A percentile compares a stretch with the other conserved stretches of the same genome.
Conservation (phyloP, 345 rosid genomes). For the Euphorbia pulcherrima region DNA sequence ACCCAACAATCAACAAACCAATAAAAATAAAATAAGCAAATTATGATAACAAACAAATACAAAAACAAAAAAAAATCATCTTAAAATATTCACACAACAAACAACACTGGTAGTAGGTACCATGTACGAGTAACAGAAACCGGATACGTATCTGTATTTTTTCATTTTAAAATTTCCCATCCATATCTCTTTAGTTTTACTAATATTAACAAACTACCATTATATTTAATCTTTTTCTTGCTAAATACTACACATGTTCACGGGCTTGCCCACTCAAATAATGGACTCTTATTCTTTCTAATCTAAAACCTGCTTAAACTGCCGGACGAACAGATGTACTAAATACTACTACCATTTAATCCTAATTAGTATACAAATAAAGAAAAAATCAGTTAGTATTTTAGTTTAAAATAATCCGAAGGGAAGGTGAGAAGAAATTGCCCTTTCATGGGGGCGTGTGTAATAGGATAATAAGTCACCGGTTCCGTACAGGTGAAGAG, state of each 20-base stretch:
- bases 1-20: neutral
- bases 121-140: conserved; percentile 51
- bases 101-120: conserved; percentile 39
- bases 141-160: conserved; percentile 29
- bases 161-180: conserved; percentile 14
- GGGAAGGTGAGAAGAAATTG: conserved; percentile 48
- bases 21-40: too few species aligned
- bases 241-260: too few species aligned
- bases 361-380: neutral
- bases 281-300: too few species aligned
- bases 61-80: too few species aligned
- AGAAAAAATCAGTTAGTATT: neutral
- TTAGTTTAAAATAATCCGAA: neutral
- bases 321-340: too few species aligned
- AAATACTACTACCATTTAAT: too few species aligned
- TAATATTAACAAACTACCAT: too few species aligned
- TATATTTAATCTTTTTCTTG: too few species aligned
- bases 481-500: conserved; percentile 44
- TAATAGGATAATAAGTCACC: conserved; percentile 8
- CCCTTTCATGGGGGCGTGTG: neutral
- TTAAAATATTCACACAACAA: conserved; percentile 14
- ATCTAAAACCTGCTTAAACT: too few species aligned
- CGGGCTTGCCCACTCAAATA: too few species aligned
- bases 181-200: conserved; percentile 3
- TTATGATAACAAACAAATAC: too few species aligned